Evolutionary conservation across 2,329 filamentous ascomycete genomes (phyloP), one percentile per base, ranked within the genome.

Genomic region (Colletotrichum sp.): DNA sequence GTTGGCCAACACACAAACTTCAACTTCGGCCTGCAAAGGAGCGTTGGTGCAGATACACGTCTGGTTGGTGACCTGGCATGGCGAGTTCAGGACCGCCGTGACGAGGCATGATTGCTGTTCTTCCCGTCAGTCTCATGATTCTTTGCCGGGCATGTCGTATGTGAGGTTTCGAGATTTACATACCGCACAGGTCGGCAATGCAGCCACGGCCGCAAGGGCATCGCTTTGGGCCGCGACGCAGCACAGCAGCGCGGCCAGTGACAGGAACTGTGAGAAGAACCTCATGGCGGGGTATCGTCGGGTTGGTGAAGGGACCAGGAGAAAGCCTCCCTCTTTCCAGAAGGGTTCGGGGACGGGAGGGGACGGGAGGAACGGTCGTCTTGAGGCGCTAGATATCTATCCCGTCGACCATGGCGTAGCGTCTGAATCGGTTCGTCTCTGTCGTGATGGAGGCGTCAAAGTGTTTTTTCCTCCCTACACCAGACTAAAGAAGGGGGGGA

Each of bases 131-230:
- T 57, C 44, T 52, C 44, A 8, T 12, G n/a, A 12, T n/a, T 52
- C n/a, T 52, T 52, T 0, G 6, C 34, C 3, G 4, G 15, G 8
- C 29, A 52, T 9, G 25, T 1, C 11, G n/a, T 11, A 11, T 9
- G n/a, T n/a, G 6, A 34, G 52, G 6, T 6, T 6, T 4, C 9
- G 11, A n/a, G 12, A 15, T 19, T 52, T 16, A 79, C 83, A 61
- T 78, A 85, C 83, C 52, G 83, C 83, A 79, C 83, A 85, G 8
- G 77, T n/a, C 0, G 83, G 83, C 63, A 84, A 73, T n/a, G 67
- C 34, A 4, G 78, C 67, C 19, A 82, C 76, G 32, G 71, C 75
- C 6, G 71, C 69, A 5, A 67, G n/a, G 36, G 66, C 66, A 70
- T 71, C 36, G 62, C 72, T 55, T 19, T 77, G 71, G 39, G 75